Percentiles rank a stretch among this genome's conserved stretches.
phyloP scores from a whole-genome alignment of 2,329 filamentous ascomycete genomes.

The Anisogramma anomala region DNA sequence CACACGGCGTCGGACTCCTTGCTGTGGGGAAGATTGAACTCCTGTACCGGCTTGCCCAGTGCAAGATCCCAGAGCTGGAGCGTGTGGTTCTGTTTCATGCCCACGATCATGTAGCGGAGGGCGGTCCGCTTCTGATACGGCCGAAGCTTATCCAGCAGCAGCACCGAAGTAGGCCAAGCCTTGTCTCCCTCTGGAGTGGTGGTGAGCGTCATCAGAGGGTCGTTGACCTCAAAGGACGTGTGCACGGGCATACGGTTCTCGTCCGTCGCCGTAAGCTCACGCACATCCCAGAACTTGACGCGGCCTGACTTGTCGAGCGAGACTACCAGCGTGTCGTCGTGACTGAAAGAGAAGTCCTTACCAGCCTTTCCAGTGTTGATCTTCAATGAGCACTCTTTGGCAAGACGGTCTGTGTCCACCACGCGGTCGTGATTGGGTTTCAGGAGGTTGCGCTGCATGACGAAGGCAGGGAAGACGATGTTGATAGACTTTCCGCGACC shows the following conservation, averaged over 20 bases:
- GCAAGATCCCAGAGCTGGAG: slow-evolving; percentile 97
- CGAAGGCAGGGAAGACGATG: slow-evolving; percentile 61
- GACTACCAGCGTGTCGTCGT: slow-evolving; percentile 87
- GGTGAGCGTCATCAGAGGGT: slow-evolving; percentile 74
- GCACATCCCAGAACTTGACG: slow-evolving; percentile 97
- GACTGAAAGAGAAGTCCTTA: slow-evolving; percentile 96
- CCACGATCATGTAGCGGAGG: slow-evolving; percentile 88
- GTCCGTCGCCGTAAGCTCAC: slow-evolving; percentile 52
- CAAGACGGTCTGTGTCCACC: slow-evolving; percentile 79
- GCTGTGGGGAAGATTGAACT: slow-evolving; percentile 90
- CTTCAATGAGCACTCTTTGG: slow-evolving; percentile 77
- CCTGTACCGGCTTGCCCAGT: slow-evolving; percentile 88
- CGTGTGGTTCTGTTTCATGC: slow-evolving; percentile 98
- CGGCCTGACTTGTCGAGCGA: slow-evolving; percentile 94
- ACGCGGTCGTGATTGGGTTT: slow-evolving; percentile 53
- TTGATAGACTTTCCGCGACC: slow-evolving; percentile 93
- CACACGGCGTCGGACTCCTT: slow-evolving; percentile 97
- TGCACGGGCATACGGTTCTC: slow-evolving; percentile 43
- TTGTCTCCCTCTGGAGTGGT: slow-evolving; percentile 84
- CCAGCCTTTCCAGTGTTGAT: slow-evolving; percentile 96
- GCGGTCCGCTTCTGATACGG: slow-evolving; percentile 85
- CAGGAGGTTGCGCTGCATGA: slow-evolving; percentile 51
- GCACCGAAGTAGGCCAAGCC: slow-evolving; percentile 90
- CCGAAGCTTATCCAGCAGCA: slow-evolving; percentile 91
- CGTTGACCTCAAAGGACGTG: slow-evolving; percentile 63